Evolutionary conservation across 2,329 filamentous ascomycete species (phyloP).

Genomic region (Trichoderma lentiforme): DNA sequence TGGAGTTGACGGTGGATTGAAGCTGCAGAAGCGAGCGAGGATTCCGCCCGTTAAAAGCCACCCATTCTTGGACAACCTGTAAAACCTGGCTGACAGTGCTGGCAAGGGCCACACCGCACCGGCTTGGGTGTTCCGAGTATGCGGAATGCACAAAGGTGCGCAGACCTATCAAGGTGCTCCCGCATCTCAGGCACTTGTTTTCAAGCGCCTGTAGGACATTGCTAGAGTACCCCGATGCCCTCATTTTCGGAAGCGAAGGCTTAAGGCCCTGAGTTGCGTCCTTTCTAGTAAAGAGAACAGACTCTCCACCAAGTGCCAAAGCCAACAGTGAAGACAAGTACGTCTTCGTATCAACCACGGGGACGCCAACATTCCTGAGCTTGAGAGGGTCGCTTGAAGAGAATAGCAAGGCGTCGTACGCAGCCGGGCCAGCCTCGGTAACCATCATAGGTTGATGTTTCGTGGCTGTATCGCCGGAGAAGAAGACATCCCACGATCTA

Average conservation of each 20-base stretch:
- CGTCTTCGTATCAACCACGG: conserved; percentile 45
- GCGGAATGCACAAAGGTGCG: conserved; percentile 45
- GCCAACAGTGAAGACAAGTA: conserved; percentile 60
- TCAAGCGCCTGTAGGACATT: conserved; percentile 47
- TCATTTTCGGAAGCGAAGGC: conserved; percentile 43
- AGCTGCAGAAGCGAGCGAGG: conserved; percentile 52
- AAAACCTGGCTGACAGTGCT: conserved; percentile 49
- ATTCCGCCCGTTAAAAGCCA: conserved; percentile 42
- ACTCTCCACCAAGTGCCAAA: conserved; percentile 67
- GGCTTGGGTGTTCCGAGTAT: conserved; percentile 43
- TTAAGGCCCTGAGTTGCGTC: conserved; percentile 50
- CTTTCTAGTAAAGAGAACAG: conserved; percentile 66
- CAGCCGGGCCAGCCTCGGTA: conserved; percentile 63
- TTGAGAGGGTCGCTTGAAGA: conserved; percentile 39
- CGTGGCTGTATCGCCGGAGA: conserved; percentile 33
- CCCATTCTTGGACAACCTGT: conserved; percentile 46
- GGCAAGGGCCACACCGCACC: conserved; percentile 51
- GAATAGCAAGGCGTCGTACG: conserved; percentile 62
- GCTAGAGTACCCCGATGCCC: conserved; percentile 56
- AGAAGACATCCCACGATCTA: conserved; percentile 69
- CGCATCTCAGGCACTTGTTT: conserved; percentile 44
- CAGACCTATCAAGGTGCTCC: conserved; percentile 46
- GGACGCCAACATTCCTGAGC: conserved; percentile 37
- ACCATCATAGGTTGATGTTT: conserved; percentile 52
- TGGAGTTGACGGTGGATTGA: conserved; percentile 47